These are phyloP conservation scores for Mariannaea elegans DNA, from an alignment of 2,329 filamentous ascomycete species.

Conservation along the genomic window DNA sequence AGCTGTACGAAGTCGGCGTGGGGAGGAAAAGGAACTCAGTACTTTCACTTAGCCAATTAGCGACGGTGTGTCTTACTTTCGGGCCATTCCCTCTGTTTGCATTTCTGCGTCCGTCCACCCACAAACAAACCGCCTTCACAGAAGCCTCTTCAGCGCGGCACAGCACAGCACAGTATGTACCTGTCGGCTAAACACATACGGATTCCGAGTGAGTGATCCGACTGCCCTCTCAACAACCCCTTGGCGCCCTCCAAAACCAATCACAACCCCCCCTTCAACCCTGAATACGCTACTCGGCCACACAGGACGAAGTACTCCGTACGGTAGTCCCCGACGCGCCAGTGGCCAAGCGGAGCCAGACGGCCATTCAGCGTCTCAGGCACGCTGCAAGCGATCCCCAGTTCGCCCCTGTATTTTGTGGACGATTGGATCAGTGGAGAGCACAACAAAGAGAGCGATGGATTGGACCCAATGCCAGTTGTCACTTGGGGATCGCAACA, in stretches of 20 bases:
- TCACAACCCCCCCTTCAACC: constrained; percentile 17
- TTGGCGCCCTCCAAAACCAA: constrained; percentile 24
- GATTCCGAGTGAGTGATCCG: background rate
- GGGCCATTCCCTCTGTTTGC: background rate
- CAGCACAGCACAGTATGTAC: constrained; percentile 4
- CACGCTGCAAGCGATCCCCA: constrained; percentile 29
- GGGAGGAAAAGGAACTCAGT: constrained; percentile 6
- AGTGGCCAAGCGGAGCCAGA: constrained; percentile 35
- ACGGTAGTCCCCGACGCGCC: constrained; percentile 27
- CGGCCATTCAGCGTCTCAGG: constrained; percentile 33
- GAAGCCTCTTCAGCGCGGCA: background rate
- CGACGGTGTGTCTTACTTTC: background rate
- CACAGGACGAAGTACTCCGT: constrained; percentile 16
- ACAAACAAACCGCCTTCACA: background rate
- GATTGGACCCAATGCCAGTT: constrained; percentile 23
- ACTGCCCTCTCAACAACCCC: constrained; percentile 15
- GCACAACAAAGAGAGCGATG: background rate
- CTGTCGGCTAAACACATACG: background rate
- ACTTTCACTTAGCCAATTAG: constrained; percentile 9
- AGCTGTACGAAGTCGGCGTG: constrained; percentile 12
- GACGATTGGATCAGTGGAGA: constrained; percentile 15
- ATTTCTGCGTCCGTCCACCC: constrained; percentile 2
- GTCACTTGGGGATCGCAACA: constrained; percentile 20
- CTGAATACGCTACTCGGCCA: constrained; percentile 32
- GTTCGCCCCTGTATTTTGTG: constrained; percentile 1